A percentile compares a stretch with the other conserved stretches of the same genome.
Evolutionary conservation across 257 asterid genomes (phyloP).

Genomic region (Coffea eugenioides): DNA sequence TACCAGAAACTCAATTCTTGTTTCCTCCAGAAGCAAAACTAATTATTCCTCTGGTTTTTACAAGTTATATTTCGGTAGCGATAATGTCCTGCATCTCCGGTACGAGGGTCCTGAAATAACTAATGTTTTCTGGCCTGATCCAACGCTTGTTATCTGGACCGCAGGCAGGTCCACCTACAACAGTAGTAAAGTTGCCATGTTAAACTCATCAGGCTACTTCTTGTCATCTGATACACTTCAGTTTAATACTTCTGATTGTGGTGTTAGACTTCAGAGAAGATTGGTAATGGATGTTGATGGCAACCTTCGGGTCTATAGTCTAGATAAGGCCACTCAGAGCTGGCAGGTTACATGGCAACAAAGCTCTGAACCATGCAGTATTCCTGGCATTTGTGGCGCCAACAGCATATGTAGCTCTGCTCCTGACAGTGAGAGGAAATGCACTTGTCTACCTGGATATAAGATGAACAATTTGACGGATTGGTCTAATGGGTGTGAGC

Average conservation of each 20-base stretch:
- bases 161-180: constrained; percentile 30
- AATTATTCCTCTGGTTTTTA: constrained; percentile 40
- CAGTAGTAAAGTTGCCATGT: constrained; percentile 20
- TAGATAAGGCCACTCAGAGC: constrained; percentile 10
- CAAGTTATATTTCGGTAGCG: constrained; percentile 30
- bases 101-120: constrained; percentile 28
- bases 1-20: constrained; percentile 12
- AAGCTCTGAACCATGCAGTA: constrained; percentile 14
- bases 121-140: constrained; percentile 37
- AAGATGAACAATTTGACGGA: constrained; percentile 30
- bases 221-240: constrained; percentile 16
- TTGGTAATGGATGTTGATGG: constrained; percentile 39
- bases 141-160: constrained; percentile 23
- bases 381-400: constrained; percentile 44
- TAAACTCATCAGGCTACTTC: constrained; percentile 28
- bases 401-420: constrained; percentile 32
- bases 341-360: constrained; percentile 46
- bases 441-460: constrained; percentile 40
- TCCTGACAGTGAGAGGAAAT: constrained; percentile 15
- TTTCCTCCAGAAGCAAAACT: constrained; percentile 29
- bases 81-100: constrained; percentile 29
- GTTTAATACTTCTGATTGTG: constrained; percentile 22
- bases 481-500: constrained; percentile 44
- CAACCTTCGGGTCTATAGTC: constrained; percentile 31
- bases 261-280: constrained; percentile 22